Evolutionary conservation across 441 rosid genomes (phyloP).

Genomic region (Pelargonium cotyledonis): DNA sequence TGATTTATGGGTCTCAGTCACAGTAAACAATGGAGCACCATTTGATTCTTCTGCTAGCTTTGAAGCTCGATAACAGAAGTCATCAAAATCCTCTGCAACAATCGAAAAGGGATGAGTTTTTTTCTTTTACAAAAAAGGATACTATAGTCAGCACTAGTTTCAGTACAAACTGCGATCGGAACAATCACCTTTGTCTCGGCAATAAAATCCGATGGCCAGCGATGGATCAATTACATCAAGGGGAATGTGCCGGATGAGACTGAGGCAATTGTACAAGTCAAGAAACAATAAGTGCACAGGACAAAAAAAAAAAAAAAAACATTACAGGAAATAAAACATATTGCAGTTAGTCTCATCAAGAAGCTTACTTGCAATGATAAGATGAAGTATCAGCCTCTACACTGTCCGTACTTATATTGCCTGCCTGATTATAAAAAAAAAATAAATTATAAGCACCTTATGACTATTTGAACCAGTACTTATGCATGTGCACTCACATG

Average conservation of each 20-base stretch:
- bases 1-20: slow-evolving; percentile 37
- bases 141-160: no score
- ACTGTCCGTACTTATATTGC: slow-evolving; percentile 39
- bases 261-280: slow-evolving; percentile 28
- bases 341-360: slow-evolving; percentile 12
- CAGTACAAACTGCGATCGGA: no score
- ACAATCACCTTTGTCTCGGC: slow-evolving; percentile 89
- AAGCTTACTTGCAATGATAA: slow-evolving; percentile 77
- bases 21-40: slow-evolving; percentile 90
- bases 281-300: slow-evolving; percentile 8
- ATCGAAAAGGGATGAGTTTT: background rate
- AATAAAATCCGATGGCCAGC: slow-evolving; percentile 81
- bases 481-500: no score
- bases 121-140: no score
- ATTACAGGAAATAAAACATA: slow-evolving; percentile 10
- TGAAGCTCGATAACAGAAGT: slow-evolving; percentile 66
- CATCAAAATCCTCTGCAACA: slow-evolving; percentile 64
- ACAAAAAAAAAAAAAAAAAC: background rate
- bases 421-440: slow-evolving; percentile 52
- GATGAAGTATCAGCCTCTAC: slow-evolving; percentile 67
- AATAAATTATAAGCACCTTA: no score
- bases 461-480: no score
- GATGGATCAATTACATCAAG: slow-evolving; percentile 79
- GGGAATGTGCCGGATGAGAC: slow-evolving; percentile 52
- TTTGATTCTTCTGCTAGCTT: slow-evolving; percentile 69